phyloP scores from a whole-genome alignment of 1,284 basidiomycete species.

The Porodaedalea pini region DNA sequence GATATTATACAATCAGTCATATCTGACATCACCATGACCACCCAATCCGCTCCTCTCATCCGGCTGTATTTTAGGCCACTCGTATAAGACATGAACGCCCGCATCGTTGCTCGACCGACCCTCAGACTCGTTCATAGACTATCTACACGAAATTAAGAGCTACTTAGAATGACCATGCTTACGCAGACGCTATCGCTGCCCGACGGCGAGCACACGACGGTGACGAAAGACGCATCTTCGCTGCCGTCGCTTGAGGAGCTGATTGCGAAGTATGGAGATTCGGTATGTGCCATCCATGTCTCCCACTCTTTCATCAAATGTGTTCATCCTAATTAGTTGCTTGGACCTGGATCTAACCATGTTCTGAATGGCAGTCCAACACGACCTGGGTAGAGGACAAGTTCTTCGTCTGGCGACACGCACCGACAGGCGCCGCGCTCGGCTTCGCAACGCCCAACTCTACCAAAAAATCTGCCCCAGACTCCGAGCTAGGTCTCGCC shows the following conservation, averaged over 20 bases:
- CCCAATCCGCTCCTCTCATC: neutral
- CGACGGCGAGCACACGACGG: neutral
- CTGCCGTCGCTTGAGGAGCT: constrained; percentile 30
- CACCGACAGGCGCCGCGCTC: constrained; percentile 43
- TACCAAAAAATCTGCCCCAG: constrained; percentile 13
- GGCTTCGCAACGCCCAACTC: constrained; percentile 39
- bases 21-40: neutral
- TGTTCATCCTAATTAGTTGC: neutral
- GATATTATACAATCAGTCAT: neutral
- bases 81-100: no score
- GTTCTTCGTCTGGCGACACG: constrained; percentile 51
- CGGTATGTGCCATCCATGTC: constrained; percentile 23
- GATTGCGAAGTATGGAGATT: constrained; percentile 53
- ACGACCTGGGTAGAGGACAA: constrained; percentile 54
- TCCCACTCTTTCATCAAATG: neutral
- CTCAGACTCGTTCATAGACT: no score
- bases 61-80: no score
- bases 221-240: neutral
- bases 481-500: constrained; percentile 23
- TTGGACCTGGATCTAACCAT: no score
- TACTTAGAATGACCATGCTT: neutral
- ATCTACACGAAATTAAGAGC: neutral
- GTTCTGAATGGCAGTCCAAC: constrained; percentile 33
- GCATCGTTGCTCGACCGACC: no score
- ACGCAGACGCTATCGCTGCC: neutral